These are phyloP conservation scores for Solanum pennellii DNA, from an alignment of 257 asterid genomes.

Conservation along the genomic window DNA sequence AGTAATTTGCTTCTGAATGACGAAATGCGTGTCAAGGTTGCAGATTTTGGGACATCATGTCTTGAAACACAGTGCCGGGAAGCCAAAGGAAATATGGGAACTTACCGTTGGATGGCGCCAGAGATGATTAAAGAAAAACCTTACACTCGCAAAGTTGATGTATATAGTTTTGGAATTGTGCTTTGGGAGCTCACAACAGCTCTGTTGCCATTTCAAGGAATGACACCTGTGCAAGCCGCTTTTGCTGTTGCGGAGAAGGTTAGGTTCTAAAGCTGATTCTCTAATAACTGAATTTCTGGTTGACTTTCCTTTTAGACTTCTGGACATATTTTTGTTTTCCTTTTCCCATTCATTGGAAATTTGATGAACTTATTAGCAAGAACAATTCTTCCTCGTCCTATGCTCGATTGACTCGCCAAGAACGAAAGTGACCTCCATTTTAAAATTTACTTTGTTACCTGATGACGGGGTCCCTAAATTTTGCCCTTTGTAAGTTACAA, in stretches of 20 bases:
- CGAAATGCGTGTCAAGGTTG: conserved; percentile 74
- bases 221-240: conserved; percentile 84
- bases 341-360: neutral
- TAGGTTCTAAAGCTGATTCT: neutral
- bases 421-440: neutral
- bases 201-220: conserved; percentile 63
- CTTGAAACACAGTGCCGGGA: conserved; percentile 53
- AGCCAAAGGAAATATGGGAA: conserved; percentile 57
- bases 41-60: conserved; percentile 85
- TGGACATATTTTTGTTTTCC: neutral
- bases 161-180: conserved; percentile 78
- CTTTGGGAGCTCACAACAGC: conserved; percentile 79
- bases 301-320: neutral
- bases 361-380: neutral
- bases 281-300: neutral
- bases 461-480: neutral
- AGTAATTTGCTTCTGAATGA: conserved; percentile 70
- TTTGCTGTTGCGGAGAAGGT: conserved; percentile 81
- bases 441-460: neutral
- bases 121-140: conserved; percentile 72
- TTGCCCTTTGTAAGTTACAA: neutral
- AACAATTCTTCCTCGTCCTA: neutral
- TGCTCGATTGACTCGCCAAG: neutral
- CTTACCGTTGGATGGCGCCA: conserved; percentile 97
- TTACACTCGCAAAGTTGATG: conserved; percentile 70